Percentiles rank a stretch among this genome's conserved stretches.
Conservation (phyloP, 306 rosid species). For the Cucurbita ficifolia region DNA sequence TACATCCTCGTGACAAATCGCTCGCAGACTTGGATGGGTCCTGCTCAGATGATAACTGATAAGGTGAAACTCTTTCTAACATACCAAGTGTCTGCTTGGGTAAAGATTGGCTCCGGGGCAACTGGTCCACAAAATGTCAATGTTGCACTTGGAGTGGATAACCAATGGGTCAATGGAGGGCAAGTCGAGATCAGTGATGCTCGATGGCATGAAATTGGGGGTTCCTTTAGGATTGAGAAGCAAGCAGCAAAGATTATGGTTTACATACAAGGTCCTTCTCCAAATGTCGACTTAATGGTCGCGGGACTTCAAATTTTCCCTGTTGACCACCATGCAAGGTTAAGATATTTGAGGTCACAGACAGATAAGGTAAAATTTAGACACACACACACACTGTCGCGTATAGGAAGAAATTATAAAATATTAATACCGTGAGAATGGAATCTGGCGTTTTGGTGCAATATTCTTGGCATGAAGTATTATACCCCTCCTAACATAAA, state of each 20-base stretch:
- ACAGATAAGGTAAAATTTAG: slow-evolving; percentile 51
- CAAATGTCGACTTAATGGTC: slow-evolving; percentile 71
- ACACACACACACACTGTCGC: background rate
- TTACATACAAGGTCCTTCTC: slow-evolving; percentile 74
- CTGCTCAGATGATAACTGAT: slow-evolving; percentile 76
- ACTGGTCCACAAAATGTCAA: slow-evolving; percentile 58
- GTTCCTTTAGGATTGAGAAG: slow-evolving; percentile 85
- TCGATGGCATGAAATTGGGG: slow-evolving; percentile 87
- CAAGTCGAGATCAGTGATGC: slow-evolving; percentile 40
- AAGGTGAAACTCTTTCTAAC: slow-evolving; percentile 64
- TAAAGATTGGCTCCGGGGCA: slow-evolving; percentile 50
- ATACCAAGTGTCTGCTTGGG: slow-evolving; percentile 93
- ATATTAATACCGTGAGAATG: background rate
- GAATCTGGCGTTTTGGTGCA: background rate
- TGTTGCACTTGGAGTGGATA: slow-evolving; percentile 62
- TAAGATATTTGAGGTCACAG: slow-evolving; percentile 42
- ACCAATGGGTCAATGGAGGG: slow-evolving; percentile 90
- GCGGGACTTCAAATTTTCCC: slow-evolving; percentile 91
- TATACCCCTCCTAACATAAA: background rate
- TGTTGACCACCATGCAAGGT: slow-evolving; percentile 68
- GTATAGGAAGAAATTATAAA: background rate
- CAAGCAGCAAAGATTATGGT: slow-evolving; percentile 73
- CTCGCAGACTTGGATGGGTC: slow-evolving; percentile 94
- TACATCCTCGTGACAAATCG: slow-evolving; percentile 65
- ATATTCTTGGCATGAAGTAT: background rate